phyloP scores from a whole-genome alignment of 805 yeast species.

The Myxozyma sirexii region DNA sequence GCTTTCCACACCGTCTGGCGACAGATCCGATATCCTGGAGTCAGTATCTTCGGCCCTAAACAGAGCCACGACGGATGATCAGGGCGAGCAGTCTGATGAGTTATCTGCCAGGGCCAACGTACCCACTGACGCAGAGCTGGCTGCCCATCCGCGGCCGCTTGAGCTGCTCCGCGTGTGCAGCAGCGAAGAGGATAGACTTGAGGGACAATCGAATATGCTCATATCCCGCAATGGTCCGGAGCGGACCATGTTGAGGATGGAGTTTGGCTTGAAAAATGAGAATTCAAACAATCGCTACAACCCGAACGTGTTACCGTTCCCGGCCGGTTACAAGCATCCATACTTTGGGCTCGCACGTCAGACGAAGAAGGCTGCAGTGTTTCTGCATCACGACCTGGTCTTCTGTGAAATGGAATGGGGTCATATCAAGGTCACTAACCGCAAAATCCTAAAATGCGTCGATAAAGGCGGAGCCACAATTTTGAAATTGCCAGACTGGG shows the following conservation, averaged over 20 bases:
- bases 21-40: neutral
- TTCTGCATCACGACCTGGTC: slow-evolving; percentile 21
- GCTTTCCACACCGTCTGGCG: neutral
- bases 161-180: slow-evolving; percentile 13
- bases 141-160: slow-evolving; percentile 15
- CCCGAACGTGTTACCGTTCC: slow-evolving; percentile 23
- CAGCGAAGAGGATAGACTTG: neutral
- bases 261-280: neutral
- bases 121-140: neutral
- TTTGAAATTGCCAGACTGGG: slow-evolving; percentile 10
- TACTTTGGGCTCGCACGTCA: slow-evolving; percentile 20
- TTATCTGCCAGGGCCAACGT: neutral
- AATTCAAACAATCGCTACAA: neutral
- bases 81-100: neutral
- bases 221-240: slow-evolving; percentile 8
- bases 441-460: slow-evolving; percentile 17
- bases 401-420: slow-evolving; percentile 30
- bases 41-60: neutral
- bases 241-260: slow-evolving; percentile 9
- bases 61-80: neutral
- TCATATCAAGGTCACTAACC: slow-evolving; percentile 7
- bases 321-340: slow-evolving; percentile 16
- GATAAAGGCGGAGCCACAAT: neutral
- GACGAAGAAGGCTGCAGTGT: neutral
- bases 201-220: slow-evolving; percentile 9